phyloP scores from a whole-genome alignment of 208 protist species.

The Leishmania gerbilli region DNA sequence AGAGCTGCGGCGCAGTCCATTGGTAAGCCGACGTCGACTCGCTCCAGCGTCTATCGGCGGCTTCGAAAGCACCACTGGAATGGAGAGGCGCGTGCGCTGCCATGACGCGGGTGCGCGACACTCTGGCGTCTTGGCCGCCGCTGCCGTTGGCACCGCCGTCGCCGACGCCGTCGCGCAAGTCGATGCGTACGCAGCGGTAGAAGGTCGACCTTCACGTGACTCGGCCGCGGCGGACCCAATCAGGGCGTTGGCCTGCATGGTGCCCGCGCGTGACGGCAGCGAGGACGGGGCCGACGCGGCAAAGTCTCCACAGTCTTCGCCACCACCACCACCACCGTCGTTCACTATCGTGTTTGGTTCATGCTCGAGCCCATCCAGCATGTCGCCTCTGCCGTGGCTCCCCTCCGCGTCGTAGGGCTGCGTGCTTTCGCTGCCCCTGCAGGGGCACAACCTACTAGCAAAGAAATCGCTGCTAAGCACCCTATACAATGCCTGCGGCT shows the following conservation, averaged over 20 bases:
- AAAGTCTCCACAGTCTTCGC: neutral
- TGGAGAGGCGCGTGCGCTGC: constrained; percentile 1
- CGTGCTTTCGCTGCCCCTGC: constrained; percentile 3
- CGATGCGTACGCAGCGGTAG: neutral
- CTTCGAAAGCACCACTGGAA: constrained; percentile 18
- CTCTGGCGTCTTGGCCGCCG: neutral
- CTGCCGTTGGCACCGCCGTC: neutral
- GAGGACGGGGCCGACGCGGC: neutral
- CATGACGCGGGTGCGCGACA: neutral
- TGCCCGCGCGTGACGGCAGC: neutral
- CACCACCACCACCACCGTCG: neutral
- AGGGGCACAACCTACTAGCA: neutral
- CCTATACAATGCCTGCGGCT: neutral
- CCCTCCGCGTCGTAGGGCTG: constrained; percentile 5
- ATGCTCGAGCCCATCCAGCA: neutral
- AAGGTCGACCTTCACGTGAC: neutral
- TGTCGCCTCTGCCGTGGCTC: neutral
- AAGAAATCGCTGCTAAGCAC: neutral
- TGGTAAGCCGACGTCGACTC: neutral
- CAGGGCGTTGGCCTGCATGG: neutral
- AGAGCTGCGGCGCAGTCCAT: neutral
- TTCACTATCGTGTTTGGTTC: neutral
- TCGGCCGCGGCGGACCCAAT: neutral
- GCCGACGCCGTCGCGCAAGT: neutral
- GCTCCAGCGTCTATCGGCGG: constrained; percentile 13